Base-by-base conservation (phyloP, 2,329 filamentous ascomycete species). In the Sphaerulina populicola region DNA sequence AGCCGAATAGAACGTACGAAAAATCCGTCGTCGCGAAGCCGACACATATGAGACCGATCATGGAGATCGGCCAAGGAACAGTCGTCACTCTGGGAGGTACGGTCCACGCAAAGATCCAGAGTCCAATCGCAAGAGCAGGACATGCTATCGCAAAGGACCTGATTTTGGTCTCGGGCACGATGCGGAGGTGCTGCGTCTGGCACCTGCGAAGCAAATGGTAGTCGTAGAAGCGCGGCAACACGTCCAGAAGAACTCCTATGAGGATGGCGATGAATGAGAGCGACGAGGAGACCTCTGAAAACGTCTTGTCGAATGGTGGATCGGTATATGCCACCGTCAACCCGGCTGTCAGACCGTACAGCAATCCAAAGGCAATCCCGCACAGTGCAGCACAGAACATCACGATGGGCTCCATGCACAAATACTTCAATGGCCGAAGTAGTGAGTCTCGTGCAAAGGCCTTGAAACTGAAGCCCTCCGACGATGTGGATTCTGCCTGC, bases 361-460 rank as follows among this genome's bases (percentile, higher is more conserved):
- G 56, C 18, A 60, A 29, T 9, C 57, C 56, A 55, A 58, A 31
- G 2, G 55, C 52, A 33, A 57, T 59, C 27, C 52, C 57, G 33
- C 54, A 58, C 2, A 60, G 43, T 2, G 47, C 44, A 1, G 72
- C 64, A 12, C 73, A 67, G 47, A 70, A 64, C 37, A 72, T 68
- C n/a, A 76, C 69, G 18, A 76, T 71, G 0, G 73, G 74, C 49
- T 76, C 73, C 1, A 68, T 71, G 53, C 69, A 66, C 38, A 76
- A 66, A 9, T 76, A 66, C 7, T 63, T 64, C 3, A 70, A 59
- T 1, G 73, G 73, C 4, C 72, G 67, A 44, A 70, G 60, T 14
- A 75, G 64, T 4, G 69, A 66, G 3, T 70, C 60, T 31, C 63
- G 65, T 8, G 65, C 55, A 43, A 75, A 71, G 0, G 62, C 62